A percentile compares a stretch with the other conserved stretches of the same genome.
Conservation (phyloP, 352 stramenopile genomes). For the Hyaloperonospora brassicae region DNA sequence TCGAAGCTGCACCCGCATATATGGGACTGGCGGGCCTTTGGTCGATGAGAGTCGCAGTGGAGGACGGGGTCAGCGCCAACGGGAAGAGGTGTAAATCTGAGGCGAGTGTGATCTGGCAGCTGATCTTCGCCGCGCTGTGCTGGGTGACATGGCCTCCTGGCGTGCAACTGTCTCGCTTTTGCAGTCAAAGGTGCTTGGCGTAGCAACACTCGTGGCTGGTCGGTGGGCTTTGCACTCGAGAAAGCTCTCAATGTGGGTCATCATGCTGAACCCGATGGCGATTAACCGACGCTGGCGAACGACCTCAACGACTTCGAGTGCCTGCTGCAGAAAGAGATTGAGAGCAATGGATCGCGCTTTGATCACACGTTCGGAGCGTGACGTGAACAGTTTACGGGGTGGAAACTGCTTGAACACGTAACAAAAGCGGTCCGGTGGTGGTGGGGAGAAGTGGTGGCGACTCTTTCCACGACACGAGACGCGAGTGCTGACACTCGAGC, state of each 20-base stretch:
- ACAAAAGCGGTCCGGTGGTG: constrained; percentile 35
- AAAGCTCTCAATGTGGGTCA: constrained; percentile 58
- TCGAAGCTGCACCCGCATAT: constrained; percentile 6
- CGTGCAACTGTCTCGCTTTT: constrained; percentile 2
- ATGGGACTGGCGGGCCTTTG: constrained; percentile 10
- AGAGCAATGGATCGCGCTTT: constrained; percentile 52
- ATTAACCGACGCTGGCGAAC: constrained; percentile 54
- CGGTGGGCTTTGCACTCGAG: constrained; percentile 41
- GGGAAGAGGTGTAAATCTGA: constrained; percentile 22
- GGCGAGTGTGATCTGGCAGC: constrained; percentile 21
- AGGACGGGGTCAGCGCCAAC: constrained; percentile 21
- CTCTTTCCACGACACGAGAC: constrained; percentile 13
- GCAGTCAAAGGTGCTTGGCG: constrained; percentile 6
- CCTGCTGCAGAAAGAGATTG: constrained; percentile 51
- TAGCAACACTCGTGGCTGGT: constrained; percentile 6
- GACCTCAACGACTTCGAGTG: constrained; percentile 44
- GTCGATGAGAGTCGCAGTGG: constrained; percentile 19
- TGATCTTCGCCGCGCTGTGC: constrained; percentile 16
- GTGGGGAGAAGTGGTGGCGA: constrained; percentile 10
- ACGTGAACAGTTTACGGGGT: constrained; percentile 51
- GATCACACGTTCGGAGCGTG: constrained; percentile 59
- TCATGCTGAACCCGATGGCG: constrained; percentile 66
- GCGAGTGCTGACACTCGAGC: constrained; percentile 12
- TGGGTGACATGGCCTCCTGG: constrained; percentile 10
- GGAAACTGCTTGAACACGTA: constrained; percentile 66